These are phyloP conservation scores for Pilasporangium apinafurcum DNA, from an alignment of 352 stramenopile genomes.

Conservation along the genomic window DNA sequence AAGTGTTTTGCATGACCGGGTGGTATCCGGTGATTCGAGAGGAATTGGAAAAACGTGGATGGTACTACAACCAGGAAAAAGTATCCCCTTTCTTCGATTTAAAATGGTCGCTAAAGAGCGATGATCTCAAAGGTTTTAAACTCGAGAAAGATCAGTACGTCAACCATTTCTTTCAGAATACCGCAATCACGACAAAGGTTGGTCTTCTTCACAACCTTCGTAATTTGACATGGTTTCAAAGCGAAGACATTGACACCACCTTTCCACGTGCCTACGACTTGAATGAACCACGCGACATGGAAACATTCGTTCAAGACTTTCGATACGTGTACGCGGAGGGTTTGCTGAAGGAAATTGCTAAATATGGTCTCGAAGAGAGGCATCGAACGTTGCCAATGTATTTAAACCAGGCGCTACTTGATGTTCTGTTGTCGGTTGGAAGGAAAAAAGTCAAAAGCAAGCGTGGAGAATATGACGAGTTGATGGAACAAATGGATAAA, in stretches of 20 bases:
- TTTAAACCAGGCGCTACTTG: conserved; percentile 49
- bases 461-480: conserved; percentile 8
- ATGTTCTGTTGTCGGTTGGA: conserved; percentile 44
- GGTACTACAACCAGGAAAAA: conserved; percentile 83
- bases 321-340: conserved; percentile 76
- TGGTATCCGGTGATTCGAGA: conserved; percentile 91
- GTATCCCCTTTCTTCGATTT: conserved; percentile 87
- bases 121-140: conserved; percentile 73
- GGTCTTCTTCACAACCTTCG: conserved; percentile 84
- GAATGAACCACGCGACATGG: conserved; percentile 74
- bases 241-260: conserved; percentile 69
- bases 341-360: conserved; percentile 69
- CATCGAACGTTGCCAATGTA: conserved; percentile 6
- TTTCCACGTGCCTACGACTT: conserved; percentile 90
- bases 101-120: conserved; percentile 89
- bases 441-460: conserved; percentile 56
- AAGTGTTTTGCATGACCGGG: conserved; percentile 89
- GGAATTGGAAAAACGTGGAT: conserved; percentile 83
- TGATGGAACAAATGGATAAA: neutral
- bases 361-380: conserved; percentile 12
- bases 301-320: conserved; percentile 89
- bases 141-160: conserved; percentile 84
- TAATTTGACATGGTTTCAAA: conserved; percentile 73
- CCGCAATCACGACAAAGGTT: conserved; percentile 90
- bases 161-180: conserved; percentile 90